A percentile compares a stretch with the other conserved stretches of the same genome.
phyloP scores from a whole-genome alignment of 1,284 basidiomycete genomes.

The Sparassis latifolia region DNA sequence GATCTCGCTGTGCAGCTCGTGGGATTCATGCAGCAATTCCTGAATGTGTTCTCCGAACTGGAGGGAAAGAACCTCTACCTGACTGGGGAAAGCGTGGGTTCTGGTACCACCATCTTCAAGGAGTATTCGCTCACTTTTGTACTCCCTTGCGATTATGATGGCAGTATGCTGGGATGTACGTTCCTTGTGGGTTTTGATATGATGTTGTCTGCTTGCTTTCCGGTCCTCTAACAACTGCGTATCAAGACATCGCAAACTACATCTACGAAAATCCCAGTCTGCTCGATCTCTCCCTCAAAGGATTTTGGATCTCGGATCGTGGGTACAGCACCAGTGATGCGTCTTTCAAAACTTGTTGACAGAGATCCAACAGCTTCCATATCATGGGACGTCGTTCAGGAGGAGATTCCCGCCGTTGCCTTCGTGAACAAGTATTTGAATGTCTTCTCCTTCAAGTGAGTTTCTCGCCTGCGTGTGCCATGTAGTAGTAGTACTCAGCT shows the following conservation, averaged over 20 bases:
- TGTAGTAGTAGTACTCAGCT: too few species aligned
- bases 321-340: constrained; percentile 16
- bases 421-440: constrained; percentile 67
- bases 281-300: constrained; percentile 54
- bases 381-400: constrained; percentile 54
- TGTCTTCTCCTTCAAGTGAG: constrained; percentile 66
- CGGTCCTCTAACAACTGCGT: not conserved
- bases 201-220: not conserved
- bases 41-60: constrained; percentile 64
- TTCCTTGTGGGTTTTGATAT: constrained; percentile 38
- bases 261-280: constrained; percentile 52
- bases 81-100: constrained; percentile 64
- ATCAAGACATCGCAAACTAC: constrained; percentile 64
- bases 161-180: constrained; percentile 57
- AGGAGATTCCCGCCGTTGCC: constrained; percentile 60
- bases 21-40: constrained; percentile 70
- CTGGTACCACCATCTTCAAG: constrained; percentile 18
- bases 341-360: not conserved
- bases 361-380: constrained; percentile 36
- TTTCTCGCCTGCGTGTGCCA: not conserved
- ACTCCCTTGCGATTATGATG: not conserved
- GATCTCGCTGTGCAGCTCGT: constrained; percentile 58
- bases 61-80: constrained; percentile 66
- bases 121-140: not conserved
- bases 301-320: constrained; percentile 73